Percentiles rank a stretch among this genome's conserved stretches.
phyloP scores from a whole-genome alignment of 2,329 filamentous ascomycete genomes.

The Talaromyces sp. region DNA sequence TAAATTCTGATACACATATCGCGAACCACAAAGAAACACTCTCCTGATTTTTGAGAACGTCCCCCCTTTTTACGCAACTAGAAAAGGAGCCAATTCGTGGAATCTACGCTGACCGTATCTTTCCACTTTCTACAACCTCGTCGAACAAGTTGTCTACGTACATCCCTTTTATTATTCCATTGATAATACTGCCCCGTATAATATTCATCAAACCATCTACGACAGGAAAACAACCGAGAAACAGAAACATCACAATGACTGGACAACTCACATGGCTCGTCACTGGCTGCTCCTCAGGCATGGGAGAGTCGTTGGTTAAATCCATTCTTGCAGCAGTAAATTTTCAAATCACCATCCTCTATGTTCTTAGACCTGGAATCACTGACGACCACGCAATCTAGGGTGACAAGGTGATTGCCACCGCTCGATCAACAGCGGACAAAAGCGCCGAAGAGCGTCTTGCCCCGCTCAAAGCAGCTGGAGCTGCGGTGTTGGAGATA shows the following conservation, averaged over 20 bases:
- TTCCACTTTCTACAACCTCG: neutral
- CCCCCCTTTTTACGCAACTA: neutral
- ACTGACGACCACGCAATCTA: neutral
- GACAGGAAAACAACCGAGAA: neutral
- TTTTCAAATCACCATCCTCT: neutral
- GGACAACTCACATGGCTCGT: constrained; percentile 1
- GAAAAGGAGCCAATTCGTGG: neutral
- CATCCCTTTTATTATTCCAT: neutral
- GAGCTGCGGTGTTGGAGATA: neutral
- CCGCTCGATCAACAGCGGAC: neutral
- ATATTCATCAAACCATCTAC: neutral
- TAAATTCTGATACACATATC: neutral
- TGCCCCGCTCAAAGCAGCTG: neutral
- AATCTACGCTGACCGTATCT: neutral
- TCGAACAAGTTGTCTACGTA: neutral
- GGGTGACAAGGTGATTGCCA: constrained; percentile 2
- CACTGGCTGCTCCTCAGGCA: neutral
- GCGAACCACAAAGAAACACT: neutral
- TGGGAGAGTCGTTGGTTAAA: neutral
- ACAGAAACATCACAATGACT: neutral
- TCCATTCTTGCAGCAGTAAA: neutral
- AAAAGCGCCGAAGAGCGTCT: neutral
- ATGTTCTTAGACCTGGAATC: neutral
- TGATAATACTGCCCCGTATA: neutral
- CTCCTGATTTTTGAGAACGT: neutral